These are phyloP conservation scores for Kodamaea fukazawae DNA, from an alignment of 805 yeast genomes.

Conservation along the genomic window DNA sequence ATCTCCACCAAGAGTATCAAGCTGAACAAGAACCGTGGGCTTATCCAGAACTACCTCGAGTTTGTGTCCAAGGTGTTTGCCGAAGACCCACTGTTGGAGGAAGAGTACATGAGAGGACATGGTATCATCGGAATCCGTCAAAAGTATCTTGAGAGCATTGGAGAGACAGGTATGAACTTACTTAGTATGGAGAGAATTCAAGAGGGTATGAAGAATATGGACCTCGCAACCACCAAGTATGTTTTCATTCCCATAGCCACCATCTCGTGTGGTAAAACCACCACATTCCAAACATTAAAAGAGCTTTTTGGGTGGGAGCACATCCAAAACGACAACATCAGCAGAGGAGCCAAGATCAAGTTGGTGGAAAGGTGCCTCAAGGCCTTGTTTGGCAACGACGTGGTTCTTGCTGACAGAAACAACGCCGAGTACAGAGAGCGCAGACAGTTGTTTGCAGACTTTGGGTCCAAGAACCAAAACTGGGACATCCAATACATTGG, in stretches of 20 bases:
- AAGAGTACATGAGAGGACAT: constrained; percentile 50
- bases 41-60: constrained; percentile 49
- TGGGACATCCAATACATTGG: constrained; percentile 50
- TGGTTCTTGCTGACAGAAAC: constrained; percentile 78
- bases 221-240: constrained; percentile 8
- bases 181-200: constrained; percentile 45
- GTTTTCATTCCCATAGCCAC: constrained; percentile 83
- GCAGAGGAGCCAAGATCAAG: constrained; percentile 44
- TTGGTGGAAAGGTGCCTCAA: constrained; percentile 48
- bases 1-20: constrained; percentile 23
- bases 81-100: constrained; percentile 43
- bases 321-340: constrained; percentile 77
- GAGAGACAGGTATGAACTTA: constrained; percentile 55
- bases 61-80: constrained; percentile 60
- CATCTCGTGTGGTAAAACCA: constrained; percentile 93
- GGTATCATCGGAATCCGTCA: constrained; percentile 78
- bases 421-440: constrained; percentile 76
- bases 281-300: constrained; percentile 61
- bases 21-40: constrained; percentile 22
- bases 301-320: constrained; percentile 62
- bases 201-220: constrained; percentile 20
- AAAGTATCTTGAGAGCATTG: constrained; percentile 48
- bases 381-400: constrained; percentile 31
- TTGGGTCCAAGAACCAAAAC: constrained; percentile 41
- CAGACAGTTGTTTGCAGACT: constrained; percentile 55